These are phyloP conservation scores for Aphanomyces invadans DNA, from an alignment of 352 stramenopile species.

Conservation along the genomic window DNA sequence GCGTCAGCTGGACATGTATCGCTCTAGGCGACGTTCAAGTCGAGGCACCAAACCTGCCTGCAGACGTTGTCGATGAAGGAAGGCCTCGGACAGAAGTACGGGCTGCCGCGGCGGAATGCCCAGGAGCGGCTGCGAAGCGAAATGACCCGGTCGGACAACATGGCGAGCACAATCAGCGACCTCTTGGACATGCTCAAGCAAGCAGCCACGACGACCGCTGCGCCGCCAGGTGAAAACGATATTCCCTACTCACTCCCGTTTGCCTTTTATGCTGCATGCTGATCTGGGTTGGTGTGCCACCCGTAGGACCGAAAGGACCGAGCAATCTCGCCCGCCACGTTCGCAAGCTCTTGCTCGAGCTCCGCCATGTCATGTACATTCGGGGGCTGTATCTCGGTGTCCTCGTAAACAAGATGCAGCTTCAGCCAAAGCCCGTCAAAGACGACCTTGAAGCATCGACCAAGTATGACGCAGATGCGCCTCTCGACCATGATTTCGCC, in stretches of 20 bases:
- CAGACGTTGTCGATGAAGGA: slow-evolving; percentile 83
- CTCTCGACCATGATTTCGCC: slow-evolving; percentile 38
- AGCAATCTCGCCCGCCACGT: slow-evolving; percentile 29
- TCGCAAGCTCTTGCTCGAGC: slow-evolving; percentile 38
- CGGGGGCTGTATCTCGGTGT: slow-evolving; percentile 56
- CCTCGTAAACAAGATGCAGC: slow-evolving; percentile 44
- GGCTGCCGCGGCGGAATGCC: slow-evolving; percentile 66
- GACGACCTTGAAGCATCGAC: slow-evolving; percentile 27
- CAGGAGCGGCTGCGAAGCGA: slow-evolving; percentile 80
- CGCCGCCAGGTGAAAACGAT: background rate
- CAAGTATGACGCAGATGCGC: slow-evolving; percentile 28
- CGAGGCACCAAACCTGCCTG: slow-evolving; percentile 55
- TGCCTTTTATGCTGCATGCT: background rate
- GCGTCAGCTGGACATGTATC: background rate
- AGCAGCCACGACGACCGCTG: slow-evolving; percentile 29
- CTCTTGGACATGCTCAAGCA: slow-evolving; percentile 48
- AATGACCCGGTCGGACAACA: slow-evolving; percentile 67
- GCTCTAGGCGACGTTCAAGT: slow-evolving; percentile 42
- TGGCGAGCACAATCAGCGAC: slow-evolving; percentile 50
- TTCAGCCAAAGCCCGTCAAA: slow-evolving; percentile 33
- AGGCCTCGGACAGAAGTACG: slow-evolving; percentile 85
- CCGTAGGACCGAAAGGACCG: background rate
- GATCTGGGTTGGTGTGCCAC: background rate
- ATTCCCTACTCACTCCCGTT: background rate
- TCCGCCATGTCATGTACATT: slow-evolving; percentile 52